phyloP scores from a whole-genome alignment of 208 protist species.

The Phytomonas francai region DNA sequence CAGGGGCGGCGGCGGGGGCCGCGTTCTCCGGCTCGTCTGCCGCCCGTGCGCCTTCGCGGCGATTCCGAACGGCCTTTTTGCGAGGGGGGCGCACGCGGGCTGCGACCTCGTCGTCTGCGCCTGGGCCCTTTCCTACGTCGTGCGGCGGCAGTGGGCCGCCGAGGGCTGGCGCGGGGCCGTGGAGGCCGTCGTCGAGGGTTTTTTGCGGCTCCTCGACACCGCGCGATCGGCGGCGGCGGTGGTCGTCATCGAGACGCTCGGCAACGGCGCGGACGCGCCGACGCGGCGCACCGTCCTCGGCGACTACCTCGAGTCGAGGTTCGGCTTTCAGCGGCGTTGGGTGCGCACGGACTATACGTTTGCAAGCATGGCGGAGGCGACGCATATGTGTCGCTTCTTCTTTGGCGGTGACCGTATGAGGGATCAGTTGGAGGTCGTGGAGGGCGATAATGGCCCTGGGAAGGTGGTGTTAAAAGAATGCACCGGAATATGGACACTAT shows the following conservation, averaged over 20 bases:
- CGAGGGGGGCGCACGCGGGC: slow-evolving; percentile 15
- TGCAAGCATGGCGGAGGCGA: slow-evolving; percentile 31
- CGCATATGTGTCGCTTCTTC: slow-evolving; percentile 66
- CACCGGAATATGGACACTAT: slow-evolving; percentile 74
- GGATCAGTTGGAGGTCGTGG: too few relatives aligned
- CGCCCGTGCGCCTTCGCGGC: slow-evolving; percentile 42
- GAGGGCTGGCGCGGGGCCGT: slow-evolving; percentile 55
- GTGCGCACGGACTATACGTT: slow-evolving; percentile 82
- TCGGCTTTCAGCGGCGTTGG: slow-evolving; percentile 55
- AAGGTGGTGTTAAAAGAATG: slow-evolving; percentile 46
- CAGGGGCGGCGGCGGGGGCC: background rate
- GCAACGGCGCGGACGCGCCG: slow-evolving; percentile 40
- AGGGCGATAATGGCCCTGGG: too few relatives aligned
- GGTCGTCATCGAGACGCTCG: slow-evolving; percentile 75
- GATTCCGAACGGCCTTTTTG: slow-evolving; percentile 35
- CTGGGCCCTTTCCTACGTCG: slow-evolving; percentile 82
- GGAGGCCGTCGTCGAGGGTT: slow-evolving; percentile 29
- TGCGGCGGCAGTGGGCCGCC: slow-evolving; percentile 66
- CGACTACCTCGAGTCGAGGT: slow-evolving; percentile 41
- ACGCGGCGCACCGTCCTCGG: slow-evolving; percentile 60
- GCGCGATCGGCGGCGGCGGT: slow-evolving; percentile 31
- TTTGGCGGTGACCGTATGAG: slow-evolving; percentile 28
- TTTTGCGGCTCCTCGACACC: slow-evolving; percentile 33
- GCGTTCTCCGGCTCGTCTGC: slow-evolving; percentile 27
- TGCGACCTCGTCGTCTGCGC: slow-evolving; percentile 63